phyloP scores from a whole-genome alignment of 306 rosid species.

The Sophora flavescens region DNA sequence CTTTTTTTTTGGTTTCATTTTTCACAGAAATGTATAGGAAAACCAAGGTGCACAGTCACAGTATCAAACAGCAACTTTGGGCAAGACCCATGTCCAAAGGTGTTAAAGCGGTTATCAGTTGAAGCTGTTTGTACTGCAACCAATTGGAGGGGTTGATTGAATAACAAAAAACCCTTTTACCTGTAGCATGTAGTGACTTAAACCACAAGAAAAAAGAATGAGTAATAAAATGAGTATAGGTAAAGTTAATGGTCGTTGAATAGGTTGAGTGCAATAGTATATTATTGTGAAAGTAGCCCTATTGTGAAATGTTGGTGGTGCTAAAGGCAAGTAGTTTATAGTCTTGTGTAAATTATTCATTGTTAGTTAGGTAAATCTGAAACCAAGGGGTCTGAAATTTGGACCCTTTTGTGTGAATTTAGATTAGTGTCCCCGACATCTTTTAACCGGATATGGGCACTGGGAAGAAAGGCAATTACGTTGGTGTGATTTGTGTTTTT shows the following conservation, averaged over 20 bases:
- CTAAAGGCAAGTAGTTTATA: slow-evolving; percentile 51
- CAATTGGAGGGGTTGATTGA: slow-evolving; percentile 57
- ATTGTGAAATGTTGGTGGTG: slow-evolving; percentile 42
- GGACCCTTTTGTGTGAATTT: slow-evolving; percentile 61
- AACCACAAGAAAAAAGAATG: slow-evolving; percentile 51
- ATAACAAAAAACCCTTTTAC: slow-evolving; percentile 9
- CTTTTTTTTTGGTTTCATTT: background rate
- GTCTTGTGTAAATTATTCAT: slow-evolving; percentile 42
- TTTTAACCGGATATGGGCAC: slow-evolving; percentile 83
- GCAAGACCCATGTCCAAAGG: slow-evolving; percentile 73
- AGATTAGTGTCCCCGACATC: slow-evolving; percentile 69
- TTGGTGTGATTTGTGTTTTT: slow-evolving; percentile 53
- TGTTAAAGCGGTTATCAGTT: slow-evolving; percentile 62
- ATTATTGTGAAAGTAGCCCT: slow-evolving; percentile 38
- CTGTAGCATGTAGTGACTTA: slow-evolving; percentile 50
- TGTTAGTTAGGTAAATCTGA: slow-evolving; percentile 59
- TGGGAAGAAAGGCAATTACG: slow-evolving; percentile 50
- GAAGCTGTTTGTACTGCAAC: slow-evolving; percentile 70
- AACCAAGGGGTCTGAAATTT: slow-evolving; percentile 61
- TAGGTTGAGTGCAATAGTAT: slow-evolving; percentile 49
- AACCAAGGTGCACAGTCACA: slow-evolving; percentile 56
- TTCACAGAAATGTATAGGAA: slow-evolving; percentile 70
- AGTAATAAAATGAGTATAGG: slow-evolving; percentile 44
- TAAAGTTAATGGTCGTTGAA: slow-evolving; percentile 39
- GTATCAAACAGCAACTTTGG: slow-evolving; percentile 63